Conservation (phyloP, 192 early-diverging fungal species). For the Backusella sp. region DNA sequence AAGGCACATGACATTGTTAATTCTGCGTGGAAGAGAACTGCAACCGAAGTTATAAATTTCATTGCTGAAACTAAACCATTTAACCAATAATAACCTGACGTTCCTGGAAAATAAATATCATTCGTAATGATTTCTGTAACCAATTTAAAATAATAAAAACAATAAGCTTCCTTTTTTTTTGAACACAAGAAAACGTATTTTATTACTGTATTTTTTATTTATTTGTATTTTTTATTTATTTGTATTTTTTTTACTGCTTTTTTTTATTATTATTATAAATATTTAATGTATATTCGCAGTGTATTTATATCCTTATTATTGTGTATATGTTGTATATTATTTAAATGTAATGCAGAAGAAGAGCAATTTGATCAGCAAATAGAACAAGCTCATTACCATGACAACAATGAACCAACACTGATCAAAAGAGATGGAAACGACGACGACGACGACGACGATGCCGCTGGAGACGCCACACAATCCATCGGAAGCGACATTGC, state of each 20-base stretch:
- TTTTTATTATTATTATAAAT: background rate
- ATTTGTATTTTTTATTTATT: background rate
- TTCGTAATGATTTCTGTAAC: too few species aligned
- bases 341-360: slow-evolving; percentile 1
- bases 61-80: slow-evolving; percentile 2
- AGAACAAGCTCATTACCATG: background rate
- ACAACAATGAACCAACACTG: background rate
- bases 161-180: background rate
- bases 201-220: background rate
- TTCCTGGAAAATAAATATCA: background rate
- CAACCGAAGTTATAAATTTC: slow-evolving; percentile 13
- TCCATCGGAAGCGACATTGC: background rate
- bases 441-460: background rate
- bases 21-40: slow-evolving; percentile 13
- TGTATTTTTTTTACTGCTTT: background rate
- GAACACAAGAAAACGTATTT: background rate
- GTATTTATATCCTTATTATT: slow-evolving; percentile 7
- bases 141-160: background rate
- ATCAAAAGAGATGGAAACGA: background rate
- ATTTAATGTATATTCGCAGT: slow-evolving; percentile 9
- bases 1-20: slow-evolving; percentile 36
- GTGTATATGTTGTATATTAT: slow-evolving; percentile 8
- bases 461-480: background rate
- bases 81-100: background rate
- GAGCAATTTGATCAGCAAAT: background rate